Percentiles rank a stretch among this genome's conserved stretches.
Conservation (phyloP, 805 yeast genomes). For the Ogataea angusta region DNA sequence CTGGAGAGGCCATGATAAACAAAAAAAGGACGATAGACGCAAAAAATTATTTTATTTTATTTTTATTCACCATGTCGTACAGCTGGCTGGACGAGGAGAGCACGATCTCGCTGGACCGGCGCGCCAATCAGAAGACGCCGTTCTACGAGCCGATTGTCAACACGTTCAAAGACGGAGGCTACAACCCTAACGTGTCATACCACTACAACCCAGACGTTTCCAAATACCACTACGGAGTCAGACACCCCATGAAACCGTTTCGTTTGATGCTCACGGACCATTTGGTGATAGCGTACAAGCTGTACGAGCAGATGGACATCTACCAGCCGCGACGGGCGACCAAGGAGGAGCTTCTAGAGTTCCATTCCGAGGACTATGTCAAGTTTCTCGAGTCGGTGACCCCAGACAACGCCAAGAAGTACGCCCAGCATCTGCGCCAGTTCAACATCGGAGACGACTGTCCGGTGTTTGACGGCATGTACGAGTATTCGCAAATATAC, state of each 20-base stretch:
- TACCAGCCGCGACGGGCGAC: constrained; percentile 84
- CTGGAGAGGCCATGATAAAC: constrained; percentile 10
- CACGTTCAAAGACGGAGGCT: constrained; percentile 35
- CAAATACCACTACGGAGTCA: constrained; percentile 83
- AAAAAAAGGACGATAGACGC: constrained; percentile 4
- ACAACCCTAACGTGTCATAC: constrained; percentile 69
- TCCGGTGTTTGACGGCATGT: constrained; percentile 93
- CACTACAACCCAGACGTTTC: constrained; percentile 82
- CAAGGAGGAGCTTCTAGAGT: constrained; percentile 69
- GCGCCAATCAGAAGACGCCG: constrained; percentile 38
- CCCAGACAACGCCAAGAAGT: constrained; percentile 65
- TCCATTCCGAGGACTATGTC: constrained; percentile 86
- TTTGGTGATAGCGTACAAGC: constrained; percentile 75
- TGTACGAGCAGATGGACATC: constrained; percentile 87
- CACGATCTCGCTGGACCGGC: constrained; percentile 25
- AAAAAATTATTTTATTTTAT: background rate
- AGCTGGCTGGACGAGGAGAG: constrained; percentile 28
- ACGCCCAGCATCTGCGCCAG: constrained; percentile 54
- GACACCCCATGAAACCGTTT: constrained; percentile 99
- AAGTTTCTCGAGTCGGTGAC: constrained; percentile 72
- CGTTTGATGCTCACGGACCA: constrained; percentile 92
- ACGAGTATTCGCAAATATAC: constrained; percentile 81
- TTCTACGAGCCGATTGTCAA: constrained; percentile 42
- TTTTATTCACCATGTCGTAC: constrained; percentile 17
- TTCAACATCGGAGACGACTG: constrained; percentile 94